phyloP scores from a whole-genome alignment of 805 yeast genomes.

The Millerozyma miso region DNA sequence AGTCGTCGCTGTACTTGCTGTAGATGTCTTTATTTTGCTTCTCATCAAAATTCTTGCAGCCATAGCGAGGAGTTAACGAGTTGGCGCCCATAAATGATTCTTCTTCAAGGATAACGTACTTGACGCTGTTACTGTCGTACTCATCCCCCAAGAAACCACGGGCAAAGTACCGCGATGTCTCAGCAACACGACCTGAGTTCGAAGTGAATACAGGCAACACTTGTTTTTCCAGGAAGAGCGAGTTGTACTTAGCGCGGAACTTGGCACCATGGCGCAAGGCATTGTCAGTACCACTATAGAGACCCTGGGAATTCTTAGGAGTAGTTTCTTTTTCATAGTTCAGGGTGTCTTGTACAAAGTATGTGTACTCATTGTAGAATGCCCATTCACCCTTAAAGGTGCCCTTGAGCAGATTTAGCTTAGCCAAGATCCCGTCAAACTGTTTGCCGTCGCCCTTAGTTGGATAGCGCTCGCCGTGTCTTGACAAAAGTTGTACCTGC shows the following conservation, averaged over 20 bases:
- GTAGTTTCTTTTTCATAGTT: conserved; percentile 49
- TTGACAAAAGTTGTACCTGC: conserved; percentile 66
- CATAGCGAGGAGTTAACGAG: conserved; percentile 52
- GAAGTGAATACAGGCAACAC: conserved; percentile 51
- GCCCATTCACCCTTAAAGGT: conserved; percentile 46
- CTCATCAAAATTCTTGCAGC: conserved; percentile 37
- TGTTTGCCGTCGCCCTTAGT: conserved; percentile 24
- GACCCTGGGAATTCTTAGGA: conserved; percentile 37
- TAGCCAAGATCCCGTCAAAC: conserved; percentile 22
- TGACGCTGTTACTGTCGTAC: conserved; percentile 26
- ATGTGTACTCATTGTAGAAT: conserved; percentile 53
- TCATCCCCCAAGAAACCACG: conserved; percentile 54
- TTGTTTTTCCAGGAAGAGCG: conserved; percentile 35
- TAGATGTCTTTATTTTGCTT: conserved; percentile 20
- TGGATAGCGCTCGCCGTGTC: conserved; percentile 76
- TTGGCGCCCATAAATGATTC: conserved; percentile 48
- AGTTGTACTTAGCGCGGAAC: conserved; percentile 46
- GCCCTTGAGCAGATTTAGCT: conserved; percentile 22
- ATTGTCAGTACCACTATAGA: conserved; percentile 51
- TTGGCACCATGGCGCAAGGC: conserved; percentile 46
- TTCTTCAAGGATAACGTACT: conserved; percentile 45
- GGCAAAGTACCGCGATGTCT: conserved; percentile 53
- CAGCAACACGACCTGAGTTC: conserved; percentile 51
- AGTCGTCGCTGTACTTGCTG: conserved; percentile 32
- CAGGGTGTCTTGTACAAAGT: conserved; percentile 35